These are phyloP conservation scores for Lolium perenne DNA, from an alignment of 176 grass and related monocot genomes.

Conservation along the genomic window DNA sequence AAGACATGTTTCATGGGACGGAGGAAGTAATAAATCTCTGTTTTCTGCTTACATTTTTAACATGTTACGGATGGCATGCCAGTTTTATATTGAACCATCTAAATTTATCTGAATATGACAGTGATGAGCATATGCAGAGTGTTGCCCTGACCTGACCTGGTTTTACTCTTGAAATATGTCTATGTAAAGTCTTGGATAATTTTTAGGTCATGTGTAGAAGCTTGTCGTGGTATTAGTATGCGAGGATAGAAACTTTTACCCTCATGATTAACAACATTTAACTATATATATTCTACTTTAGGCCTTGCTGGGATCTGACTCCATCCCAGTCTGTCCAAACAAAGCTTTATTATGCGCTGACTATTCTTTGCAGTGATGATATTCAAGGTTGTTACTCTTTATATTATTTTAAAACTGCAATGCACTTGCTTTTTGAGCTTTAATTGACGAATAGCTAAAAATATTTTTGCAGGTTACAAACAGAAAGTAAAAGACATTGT, in stretches of 20 bases:
- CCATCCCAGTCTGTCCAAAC: background rate
- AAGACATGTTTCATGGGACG: no score
- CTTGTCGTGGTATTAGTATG: background rate
- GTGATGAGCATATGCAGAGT: background rate
- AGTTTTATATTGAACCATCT: background rate
- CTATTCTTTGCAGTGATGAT: background rate
- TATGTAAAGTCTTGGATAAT: constrained; percentile 19
- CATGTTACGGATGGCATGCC: background rate
- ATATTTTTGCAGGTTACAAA: constrained; percentile 67
- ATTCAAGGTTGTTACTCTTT: background rate
- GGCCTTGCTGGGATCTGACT: no score
- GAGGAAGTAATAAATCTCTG: background rate
- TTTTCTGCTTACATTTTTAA: constrained; percentile 2
- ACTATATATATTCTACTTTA: background rate
- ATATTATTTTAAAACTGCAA: background rate
- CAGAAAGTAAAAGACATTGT: constrained; percentile 85
- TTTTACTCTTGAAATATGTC: background rate
- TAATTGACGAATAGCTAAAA: constrained; percentile 32
- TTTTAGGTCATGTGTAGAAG: background rate
- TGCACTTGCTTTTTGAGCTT: background rate
- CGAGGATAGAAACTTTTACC: background rate
- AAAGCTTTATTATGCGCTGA: background rate
- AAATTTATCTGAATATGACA: background rate
- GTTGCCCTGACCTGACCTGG: background rate
- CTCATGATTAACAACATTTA: background rate